These are phyloP conservation scores for Protea cynaroides DNA, from an alignment of 164 flowering plant species.

Conservation along the genomic window DNA sequence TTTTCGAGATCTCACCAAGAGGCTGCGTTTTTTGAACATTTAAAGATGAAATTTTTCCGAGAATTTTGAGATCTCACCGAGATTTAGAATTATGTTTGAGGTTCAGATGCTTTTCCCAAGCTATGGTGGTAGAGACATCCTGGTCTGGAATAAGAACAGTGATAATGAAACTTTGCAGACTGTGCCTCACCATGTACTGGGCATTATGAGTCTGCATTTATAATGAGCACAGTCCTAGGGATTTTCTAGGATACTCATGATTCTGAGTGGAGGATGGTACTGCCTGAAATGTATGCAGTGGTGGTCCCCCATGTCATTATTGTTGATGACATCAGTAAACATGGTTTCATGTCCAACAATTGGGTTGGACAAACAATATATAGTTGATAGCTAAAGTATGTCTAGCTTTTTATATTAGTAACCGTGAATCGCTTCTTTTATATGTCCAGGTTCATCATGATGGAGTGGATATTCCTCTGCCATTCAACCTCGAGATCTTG, in stretches of 20 bases:
- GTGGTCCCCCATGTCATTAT: no score
- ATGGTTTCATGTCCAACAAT: not conserved
- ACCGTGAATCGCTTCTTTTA: not conserved
- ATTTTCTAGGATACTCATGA: no score
- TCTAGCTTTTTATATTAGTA: not conserved
- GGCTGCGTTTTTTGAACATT: no score
- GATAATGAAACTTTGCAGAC: not conserved
- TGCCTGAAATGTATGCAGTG: no score
- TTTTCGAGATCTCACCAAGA: no score
- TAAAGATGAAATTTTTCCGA: no score
- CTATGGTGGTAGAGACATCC: not conserved
- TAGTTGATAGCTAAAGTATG: not conserved
- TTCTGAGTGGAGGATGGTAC: no score
- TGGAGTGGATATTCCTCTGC: conserved; percentile 58
- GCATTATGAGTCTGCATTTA: no score
- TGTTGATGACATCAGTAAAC: not conserved
- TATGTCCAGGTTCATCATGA: conserved; percentile 51
- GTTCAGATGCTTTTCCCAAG: not conserved
- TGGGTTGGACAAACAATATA: no score
- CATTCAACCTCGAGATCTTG: conserved; percentile 71
- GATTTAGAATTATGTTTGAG: no score
- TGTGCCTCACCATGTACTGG: not conserved
- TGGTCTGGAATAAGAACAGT: not conserved
- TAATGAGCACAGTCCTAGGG: no score
- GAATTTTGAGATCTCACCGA: no score